phyloP scores from a whole-genome alignment of 2,329 filamentous ascomycete genomes.

The Zymoseptoria tritici region DNA sequence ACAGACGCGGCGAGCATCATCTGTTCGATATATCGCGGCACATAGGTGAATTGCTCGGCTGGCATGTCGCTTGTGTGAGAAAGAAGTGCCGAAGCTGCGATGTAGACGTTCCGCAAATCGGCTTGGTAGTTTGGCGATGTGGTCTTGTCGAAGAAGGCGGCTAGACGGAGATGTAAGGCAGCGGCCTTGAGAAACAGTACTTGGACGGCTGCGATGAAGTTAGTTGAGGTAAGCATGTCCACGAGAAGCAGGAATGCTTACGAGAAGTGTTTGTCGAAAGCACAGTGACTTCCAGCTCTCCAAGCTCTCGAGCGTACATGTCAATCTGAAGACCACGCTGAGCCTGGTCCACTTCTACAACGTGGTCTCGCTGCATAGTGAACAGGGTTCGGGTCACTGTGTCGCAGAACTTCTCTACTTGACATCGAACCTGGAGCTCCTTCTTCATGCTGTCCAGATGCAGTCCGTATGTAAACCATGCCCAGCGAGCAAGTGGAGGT shows the following conservation, averaged over 20 bases:
- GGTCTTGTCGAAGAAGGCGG: conserved; percentile 74
- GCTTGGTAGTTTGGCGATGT: conserved; percentile 63
- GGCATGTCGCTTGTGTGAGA: conserved; percentile 59
- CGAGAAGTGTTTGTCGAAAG: conserved; percentile 26
- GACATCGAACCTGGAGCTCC: conserved; percentile 60
- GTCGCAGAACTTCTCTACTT: conserved; percentile 68
- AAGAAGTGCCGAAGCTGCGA: conserved; percentile 62
- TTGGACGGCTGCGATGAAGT: conserved; percentile 44
- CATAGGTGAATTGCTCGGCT: conserved; percentile 51
- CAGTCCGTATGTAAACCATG: conserved; percentile 66
- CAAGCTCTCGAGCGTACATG: conserved; percentile 31
- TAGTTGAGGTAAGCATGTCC: conserved; percentile 47
- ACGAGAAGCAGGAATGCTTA: conserved; percentile 11
- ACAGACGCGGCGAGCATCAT: conserved; percentile 79
- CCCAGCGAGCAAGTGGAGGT: conserved; percentile 48
- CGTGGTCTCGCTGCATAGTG: conserved; percentile 65
- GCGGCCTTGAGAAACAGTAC: conserved; percentile 64
- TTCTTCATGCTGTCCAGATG: conserved; percentile 54
- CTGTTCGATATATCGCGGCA: conserved; percentile 70
- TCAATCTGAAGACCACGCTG: conserved; percentile 31
- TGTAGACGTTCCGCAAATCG: conserved; percentile 68
- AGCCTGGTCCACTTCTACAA: conserved; percentile 42
- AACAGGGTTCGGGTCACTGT: conserved; percentile 74
- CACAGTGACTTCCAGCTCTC: conserved; percentile 31
- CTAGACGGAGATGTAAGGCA: conserved; percentile 65